These are phyloP conservation scores for Phoenix roebelenii DNA, from an alignment of 176 grass and related monocot genomes.

Conservation along the genomic window DNA sequence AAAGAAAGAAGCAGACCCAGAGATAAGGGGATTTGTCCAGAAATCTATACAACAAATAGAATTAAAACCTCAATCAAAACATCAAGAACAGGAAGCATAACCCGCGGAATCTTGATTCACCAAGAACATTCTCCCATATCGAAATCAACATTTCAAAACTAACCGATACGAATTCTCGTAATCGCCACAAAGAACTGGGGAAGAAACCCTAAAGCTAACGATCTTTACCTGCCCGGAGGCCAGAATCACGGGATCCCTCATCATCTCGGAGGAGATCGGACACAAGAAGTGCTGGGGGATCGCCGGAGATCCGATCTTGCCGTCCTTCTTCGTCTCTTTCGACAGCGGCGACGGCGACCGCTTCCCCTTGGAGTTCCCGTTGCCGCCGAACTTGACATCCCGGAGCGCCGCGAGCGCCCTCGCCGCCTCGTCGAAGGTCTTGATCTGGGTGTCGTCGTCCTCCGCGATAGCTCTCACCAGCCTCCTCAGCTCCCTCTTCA, in stretches of 20 bases:
- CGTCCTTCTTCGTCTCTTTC: too few relatives aligned
- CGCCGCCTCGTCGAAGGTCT: conserved; percentile 44
- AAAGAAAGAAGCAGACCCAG: too few relatives aligned
- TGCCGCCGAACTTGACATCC: conserved; percentile 26
- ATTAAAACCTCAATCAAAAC: too few relatives aligned
- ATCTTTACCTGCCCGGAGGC: conserved; percentile 62
- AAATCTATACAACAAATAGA: too few relatives aligned
- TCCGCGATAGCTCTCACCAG: conserved; percentile 27
- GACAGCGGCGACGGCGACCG: too few relatives aligned
- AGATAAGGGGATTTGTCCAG: too few relatives aligned
- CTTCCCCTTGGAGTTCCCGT: too few relatives aligned
- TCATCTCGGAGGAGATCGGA: conserved; percentile 62
- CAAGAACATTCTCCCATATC: too few relatives aligned
- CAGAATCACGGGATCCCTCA: conserved; percentile 77
- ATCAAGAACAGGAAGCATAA: too few relatives aligned
- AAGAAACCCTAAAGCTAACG: conserved; percentile 10
- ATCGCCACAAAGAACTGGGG: conserved; percentile 1
- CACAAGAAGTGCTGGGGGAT: conserved; percentile 55
- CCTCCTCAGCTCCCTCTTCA: conserved; percentile 37
- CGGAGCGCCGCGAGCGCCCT: conserved; percentile 36
- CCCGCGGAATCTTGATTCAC: too few relatives aligned
- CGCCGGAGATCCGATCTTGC: background rate
- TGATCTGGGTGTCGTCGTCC: conserved; percentile 17
- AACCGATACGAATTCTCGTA: conserved; percentile 8
- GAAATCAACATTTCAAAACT: background rate